A percentile compares a stretch with the other conserved stretches of the same genome.
Conservation (phyloP, 2,329 filamentous ascomycete genomes). For the Myriangium duriaei region DNA sequence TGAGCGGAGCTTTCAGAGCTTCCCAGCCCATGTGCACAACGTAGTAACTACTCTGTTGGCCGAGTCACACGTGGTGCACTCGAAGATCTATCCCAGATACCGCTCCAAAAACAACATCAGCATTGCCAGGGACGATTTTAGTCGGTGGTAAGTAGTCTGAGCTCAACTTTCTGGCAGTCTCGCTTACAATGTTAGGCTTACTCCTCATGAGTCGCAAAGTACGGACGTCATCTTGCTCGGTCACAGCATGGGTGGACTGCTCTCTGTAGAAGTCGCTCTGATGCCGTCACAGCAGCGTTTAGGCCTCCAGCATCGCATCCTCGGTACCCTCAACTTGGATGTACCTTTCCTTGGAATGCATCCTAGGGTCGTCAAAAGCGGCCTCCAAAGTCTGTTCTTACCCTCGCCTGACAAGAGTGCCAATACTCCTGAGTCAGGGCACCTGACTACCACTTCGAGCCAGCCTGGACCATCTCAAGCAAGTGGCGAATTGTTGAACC, state of each 20-base stretch:
- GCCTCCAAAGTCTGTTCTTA: constrained; percentile 64
- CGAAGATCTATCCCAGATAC: constrained; percentile 74
- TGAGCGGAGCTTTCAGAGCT: constrained; percentile 74
- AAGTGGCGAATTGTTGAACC: constrained; percentile 15
- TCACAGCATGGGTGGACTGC: constrained; percentile 79
- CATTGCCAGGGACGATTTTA: constrained; percentile 71
- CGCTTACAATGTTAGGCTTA: constrained; percentile 39
- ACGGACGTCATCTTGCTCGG: constrained; percentile 76
- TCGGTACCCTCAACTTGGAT: constrained; percentile 74
- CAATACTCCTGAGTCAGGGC: constrained; percentile 9
- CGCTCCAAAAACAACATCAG: constrained; percentile 61
- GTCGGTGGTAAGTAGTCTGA: constrained; percentile 46
- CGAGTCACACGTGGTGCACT: constrained; percentile 69
- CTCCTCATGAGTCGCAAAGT: constrained; percentile 57
- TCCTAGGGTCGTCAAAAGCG: constrained; percentile 72
- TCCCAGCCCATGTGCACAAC: constrained; percentile 76
- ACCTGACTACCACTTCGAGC: background rate
- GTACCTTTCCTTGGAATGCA: constrained; percentile 81
- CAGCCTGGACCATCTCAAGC: constrained; percentile 1
- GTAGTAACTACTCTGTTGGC: constrained; percentile 53
- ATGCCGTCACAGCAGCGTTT: constrained; percentile 29
- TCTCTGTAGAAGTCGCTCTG: constrained; percentile 67
- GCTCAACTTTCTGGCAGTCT: background rate
- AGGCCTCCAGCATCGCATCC: constrained; percentile 57
- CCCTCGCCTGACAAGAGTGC: constrained; percentile 29